These are phyloP conservation scores for Suillus luteus DNA, from an alignment of 768 basidiomycete species.

Conservation along the genomic window DNA sequence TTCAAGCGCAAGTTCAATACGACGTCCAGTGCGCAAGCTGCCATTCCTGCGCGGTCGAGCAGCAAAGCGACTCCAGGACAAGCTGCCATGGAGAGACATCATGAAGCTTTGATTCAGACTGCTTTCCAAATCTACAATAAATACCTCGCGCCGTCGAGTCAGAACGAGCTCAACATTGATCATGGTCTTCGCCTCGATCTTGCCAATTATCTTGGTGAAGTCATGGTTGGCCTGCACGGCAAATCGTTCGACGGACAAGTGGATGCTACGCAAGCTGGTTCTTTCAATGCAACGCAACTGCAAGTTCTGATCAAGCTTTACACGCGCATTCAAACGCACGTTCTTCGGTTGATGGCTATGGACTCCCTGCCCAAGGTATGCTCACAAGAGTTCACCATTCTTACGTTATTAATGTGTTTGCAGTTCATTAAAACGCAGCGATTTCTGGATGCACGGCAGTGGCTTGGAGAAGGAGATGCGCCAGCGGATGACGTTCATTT, in stretches of 20 bases:
- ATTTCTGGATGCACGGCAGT: slow-evolving; percentile 77
- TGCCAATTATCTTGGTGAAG: slow-evolving; percentile 89
- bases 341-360: slow-evolving; percentile 97
- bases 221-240: slow-evolving; percentile 75
- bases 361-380: slow-evolving; percentile 96
- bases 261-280: slow-evolving; percentile 76
- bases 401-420: slow-evolving; percentile 10
- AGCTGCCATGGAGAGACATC: slow-evolving; percentile 94
- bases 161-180: slow-evolving; percentile 97
- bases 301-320: slow-evolving; percentile 93
- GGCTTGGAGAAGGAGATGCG: slow-evolving; percentile 76
- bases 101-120: slow-evolving; percentile 91
- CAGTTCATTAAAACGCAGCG: slow-evolving; percentile 89
- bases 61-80: slow-evolving; percentile 65
- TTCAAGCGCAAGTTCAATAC: slow-evolving; percentile 96
- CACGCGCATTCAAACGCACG: slow-evolving; percentile 94
- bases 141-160: slow-evolving; percentile 94
- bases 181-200: slow-evolving; percentile 95
- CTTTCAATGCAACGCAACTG: slow-evolving; percentile 93
- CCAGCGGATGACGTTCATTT: slow-evolving; percentile 61
- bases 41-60: slow-evolving; percentile 39
- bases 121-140: slow-evolving; percentile 94
- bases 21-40: slow-evolving; percentile 86
- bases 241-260: slow-evolving; percentile 79
- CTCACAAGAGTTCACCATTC: slow-evolving; percentile 14